Conservation (phyloP, 768 basidiomycete species). For the Tricholoma terreum region DNA sequence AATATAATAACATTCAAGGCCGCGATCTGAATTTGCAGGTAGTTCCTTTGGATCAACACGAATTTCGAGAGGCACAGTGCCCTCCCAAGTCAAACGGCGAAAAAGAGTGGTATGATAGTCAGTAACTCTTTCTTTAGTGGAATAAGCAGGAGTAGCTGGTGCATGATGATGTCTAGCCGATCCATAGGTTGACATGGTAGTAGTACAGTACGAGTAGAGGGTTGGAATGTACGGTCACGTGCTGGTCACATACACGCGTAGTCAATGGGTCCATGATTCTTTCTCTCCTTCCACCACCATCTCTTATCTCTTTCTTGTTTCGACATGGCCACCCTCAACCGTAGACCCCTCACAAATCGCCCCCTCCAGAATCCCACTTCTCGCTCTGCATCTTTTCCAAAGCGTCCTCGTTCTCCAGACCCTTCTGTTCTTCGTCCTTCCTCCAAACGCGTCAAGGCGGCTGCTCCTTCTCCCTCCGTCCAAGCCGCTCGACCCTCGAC, state of each 20-base stretch:
- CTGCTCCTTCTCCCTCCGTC: slow-evolving; percentile 15
- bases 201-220: too few relatives aligned
- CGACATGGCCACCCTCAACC: slow-evolving; percentile 45
- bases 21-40: slow-evolving; percentile 86
- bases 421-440: slow-evolving; percentile 11
- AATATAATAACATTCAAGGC: slow-evolving; percentile 85
- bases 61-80: slow-evolving; percentile 85
- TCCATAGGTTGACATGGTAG: slow-evolving; percentile 49
- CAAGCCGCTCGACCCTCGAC: slow-evolving; percentile 30
- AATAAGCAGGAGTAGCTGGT: slow-evolving; percentile 25
- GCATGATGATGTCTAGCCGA: slow-evolving; percentile 47
- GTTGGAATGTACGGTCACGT: neutral
- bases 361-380: slow-evolving; percentile 33
- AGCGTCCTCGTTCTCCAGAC: slow-evolving; percentile 53
- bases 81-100: slow-evolving; percentile 87
- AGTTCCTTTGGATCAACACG: slow-evolving; percentile 87
- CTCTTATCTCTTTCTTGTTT: slow-evolving; percentile 22
- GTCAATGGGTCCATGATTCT: neutral
- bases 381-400: slow-evolving; percentile 30
- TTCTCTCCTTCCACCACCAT: neutral
- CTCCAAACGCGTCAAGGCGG: slow-evolving; percentile 45
- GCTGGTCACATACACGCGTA: neutral
- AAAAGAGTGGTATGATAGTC: slow-evolving; percentile 75
- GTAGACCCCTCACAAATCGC: slow-evolving; percentile 47
- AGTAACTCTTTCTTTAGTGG: slow-evolving; percentile 36